Conservation (phyloP, 176 grass and related monocot genomes). For the Avena sativa region DNA sequence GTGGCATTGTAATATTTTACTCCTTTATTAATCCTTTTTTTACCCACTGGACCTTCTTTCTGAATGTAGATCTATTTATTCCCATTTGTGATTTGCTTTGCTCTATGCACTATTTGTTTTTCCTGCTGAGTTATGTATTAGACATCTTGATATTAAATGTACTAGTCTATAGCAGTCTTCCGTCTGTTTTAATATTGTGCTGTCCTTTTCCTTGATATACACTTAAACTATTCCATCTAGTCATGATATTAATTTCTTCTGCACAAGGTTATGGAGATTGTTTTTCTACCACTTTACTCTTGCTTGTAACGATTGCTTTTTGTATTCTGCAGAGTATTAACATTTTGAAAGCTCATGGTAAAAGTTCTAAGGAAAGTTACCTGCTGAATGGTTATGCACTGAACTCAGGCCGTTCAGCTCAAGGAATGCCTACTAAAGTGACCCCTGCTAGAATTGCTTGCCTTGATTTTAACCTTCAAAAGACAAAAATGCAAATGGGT, state of each 20-base stretch:
- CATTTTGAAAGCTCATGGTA: conserved; percentile 69
- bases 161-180: background rate
- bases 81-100: background rate
- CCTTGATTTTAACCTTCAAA: background rate
- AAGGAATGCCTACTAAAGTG: background rate
- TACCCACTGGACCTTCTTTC: background rate
- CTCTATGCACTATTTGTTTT: background rate
- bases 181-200: background rate
- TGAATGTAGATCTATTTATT: background rate
- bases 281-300: background rate
- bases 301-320: conserved; percentile 5
- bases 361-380: background rate
- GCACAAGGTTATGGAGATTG: background rate
- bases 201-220: background rate
- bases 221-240: background rate
- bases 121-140: conserved; percentile 20
- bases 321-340: conserved; percentile 70
- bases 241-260: background rate
- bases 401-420: background rate
- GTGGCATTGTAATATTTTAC: background rate
- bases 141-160: background rate
- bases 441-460: background rate
- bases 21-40: background rate
- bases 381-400: background rate
- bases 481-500: conserved; percentile 89